Conservation (phyloP, 495 filamentous ascomycete genomes). For the Rusavskia elegans region DNA sequence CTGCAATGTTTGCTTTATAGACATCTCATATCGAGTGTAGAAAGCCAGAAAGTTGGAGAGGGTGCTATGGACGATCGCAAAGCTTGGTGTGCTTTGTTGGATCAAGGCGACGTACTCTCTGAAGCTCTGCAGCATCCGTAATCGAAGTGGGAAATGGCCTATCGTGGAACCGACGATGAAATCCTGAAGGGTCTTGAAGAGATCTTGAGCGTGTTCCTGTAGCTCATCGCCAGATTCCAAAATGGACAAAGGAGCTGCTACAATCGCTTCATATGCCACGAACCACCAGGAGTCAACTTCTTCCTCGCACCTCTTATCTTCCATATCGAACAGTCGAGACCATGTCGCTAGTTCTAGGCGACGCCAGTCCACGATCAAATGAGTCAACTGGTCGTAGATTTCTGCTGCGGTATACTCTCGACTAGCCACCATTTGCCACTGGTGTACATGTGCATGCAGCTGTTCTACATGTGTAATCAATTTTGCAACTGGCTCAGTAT, state of each 20-base stretch:
- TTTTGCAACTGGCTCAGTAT: slow-evolving; percentile 75
- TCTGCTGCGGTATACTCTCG: slow-evolving; percentile 50
- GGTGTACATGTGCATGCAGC: slow-evolving; percentile 62
- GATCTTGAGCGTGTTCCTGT: slow-evolving; percentile 42
- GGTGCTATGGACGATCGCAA: slow-evolving; percentile 39
- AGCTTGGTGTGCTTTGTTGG: slow-evolving; percentile 31
- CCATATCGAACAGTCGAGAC: slow-evolving; percentile 76
- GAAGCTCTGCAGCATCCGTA: slow-evolving; percentile 60
- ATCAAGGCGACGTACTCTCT: slow-evolving; percentile 40
- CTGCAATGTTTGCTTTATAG: slow-evolving; percentile 42
- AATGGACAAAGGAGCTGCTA: slow-evolving; percentile 55
- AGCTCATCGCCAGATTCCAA: slow-evolving; percentile 36
- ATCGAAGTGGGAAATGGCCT: slow-evolving; percentile 62
- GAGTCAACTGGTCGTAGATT: slow-evolving; percentile 60
- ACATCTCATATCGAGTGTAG: slow-evolving; percentile 49
- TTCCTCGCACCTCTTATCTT: slow-evolving; percentile 54
- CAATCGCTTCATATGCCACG: slow-evolving; percentile 73
- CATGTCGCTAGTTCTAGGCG: slow-evolving; percentile 82
- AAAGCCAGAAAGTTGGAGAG: slow-evolving; percentile 64
- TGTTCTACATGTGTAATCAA: slow-evolving; percentile 72
- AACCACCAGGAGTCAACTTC: slow-evolving; percentile 93
- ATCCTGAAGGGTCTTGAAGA: slow-evolving; percentile 52
- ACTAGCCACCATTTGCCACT: slow-evolving; percentile 89
- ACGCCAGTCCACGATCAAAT: slow-evolving; percentile 68
- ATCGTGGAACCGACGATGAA: slow-evolving; percentile 62